Evolutionary conservation across 2,329 filamentous ascomycete genomes (phyloP), one percentile per base, ranked within the genome.

Genomic region (Calonectria crousiana): DNA sequence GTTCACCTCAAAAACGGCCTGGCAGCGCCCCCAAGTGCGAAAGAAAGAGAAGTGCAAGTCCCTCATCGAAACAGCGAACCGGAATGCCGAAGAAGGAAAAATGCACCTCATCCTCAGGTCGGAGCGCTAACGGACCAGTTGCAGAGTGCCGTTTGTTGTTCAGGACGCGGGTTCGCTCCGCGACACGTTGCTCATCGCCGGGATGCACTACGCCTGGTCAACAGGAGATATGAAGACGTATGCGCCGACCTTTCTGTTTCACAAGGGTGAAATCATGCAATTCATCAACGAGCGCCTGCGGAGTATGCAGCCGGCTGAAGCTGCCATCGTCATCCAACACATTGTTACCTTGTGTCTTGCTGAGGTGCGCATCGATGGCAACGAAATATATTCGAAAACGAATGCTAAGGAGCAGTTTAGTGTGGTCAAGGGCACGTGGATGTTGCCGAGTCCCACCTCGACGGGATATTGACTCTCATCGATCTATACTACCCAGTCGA

Each of bases 161-260:
- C 75, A 77, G 26, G 70, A 78, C 18, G 76, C 78, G 6, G 78
- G 76, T 11, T 47, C 78, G 0, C 62, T 79, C 0, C 69, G 78
- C 0, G 73, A 79, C 16, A 79, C 78, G 9, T 41, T 79, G 4
- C 76, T 79, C 0, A 58, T 79, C 0, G 78, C 78, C 0, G 75
- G 76, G 5, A 10, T 79, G 3, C 78, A 79, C 47, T 79, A 79
- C 18, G 75, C 76, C 6, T 78, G 78, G 76, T 75, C 73, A 1
- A 72, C 76, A 1, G 76, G 78, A 0, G 76, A 79, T 1, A 52
- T 75, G 9, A 32, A 77, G 4, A 77, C 69, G 0, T 79, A 75
- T 11, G 72, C 79, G 0, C 30, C 73, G 6, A 79, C 78, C 0
- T 75, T 79, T 1, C 4, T 79, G 1, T 75, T 75, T 0, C 78